phyloP scores from a whole-genome alignment of 176 grass and related monocot species.

The Rhynchospora tenuis region DNA sequence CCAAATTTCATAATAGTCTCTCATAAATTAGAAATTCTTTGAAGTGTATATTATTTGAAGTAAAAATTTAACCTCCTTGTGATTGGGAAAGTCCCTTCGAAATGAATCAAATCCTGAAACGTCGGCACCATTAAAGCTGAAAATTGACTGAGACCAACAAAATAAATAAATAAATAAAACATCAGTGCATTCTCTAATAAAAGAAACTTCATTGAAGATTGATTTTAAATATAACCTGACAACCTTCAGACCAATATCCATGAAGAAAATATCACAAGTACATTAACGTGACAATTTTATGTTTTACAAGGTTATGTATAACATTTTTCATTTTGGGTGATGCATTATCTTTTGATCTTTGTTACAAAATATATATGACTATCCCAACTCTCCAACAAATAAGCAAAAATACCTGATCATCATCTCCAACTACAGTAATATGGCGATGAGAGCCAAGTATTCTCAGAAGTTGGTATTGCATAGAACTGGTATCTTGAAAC shows the following conservation, averaged over 20 bases:
- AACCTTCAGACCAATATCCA: not conserved
- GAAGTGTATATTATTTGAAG: not conserved
- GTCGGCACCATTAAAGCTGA: constrained; percentile 97
- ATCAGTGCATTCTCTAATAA: not conserved
- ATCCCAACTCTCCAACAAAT: not conserved
- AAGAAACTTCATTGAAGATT: not conserved
- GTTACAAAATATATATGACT: not conserved
- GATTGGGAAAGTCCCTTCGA: constrained; percentile 78
- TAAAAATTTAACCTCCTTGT: constrained; percentile 56
- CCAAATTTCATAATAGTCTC: constrained; percentile 1
- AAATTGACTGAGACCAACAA: constrained; percentile 74
- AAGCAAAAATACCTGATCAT: constrained; percentile 67
- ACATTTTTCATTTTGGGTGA: not conserved
- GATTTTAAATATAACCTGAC: not conserved
- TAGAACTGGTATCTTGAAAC: constrained; percentile 98
- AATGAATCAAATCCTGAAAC: constrained; percentile 93
- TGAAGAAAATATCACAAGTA: not conserved
- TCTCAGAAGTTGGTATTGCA: constrained; percentile 84
- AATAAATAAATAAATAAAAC: constrained; percentile 19
- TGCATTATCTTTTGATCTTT: not conserved
- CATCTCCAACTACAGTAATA: constrained; percentile 92
- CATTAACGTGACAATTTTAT: not conserved
- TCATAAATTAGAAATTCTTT: not conserved
- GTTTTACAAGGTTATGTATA: not conserved
- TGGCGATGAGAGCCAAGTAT: constrained; percentile 74